A percentile compares a stretch with the other conserved stretches of the same genome.
Evolutionary conservation across 2,329 filamentous ascomycete genomes (phyloP).

Genomic region (Ilyonectria robusta): DNA sequence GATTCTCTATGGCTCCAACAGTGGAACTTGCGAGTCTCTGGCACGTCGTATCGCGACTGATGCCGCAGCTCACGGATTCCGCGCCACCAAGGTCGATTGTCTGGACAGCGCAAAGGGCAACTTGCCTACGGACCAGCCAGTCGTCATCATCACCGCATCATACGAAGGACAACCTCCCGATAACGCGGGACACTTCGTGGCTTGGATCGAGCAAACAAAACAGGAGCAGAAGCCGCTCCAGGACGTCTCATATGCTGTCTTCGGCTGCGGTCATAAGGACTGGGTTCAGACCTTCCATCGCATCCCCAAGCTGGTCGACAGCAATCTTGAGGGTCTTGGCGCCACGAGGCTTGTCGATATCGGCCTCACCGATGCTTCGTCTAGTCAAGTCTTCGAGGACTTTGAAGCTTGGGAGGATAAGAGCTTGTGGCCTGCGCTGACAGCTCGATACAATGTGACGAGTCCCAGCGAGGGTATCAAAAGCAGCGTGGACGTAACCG

Average conservation of each 20-base stretch:
- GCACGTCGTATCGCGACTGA: constrained; percentile 73
- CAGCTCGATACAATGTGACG: constrained; percentile 52
- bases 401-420: constrained; percentile 77
- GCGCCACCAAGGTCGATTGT: constrained; percentile 63
- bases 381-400: constrained; percentile 75
- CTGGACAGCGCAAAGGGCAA: constrained; percentile 73
- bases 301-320: constrained; percentile 74
- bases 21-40: constrained; percentile 79
- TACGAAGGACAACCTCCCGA: constrained; percentile 82
- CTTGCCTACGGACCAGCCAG: constrained; percentile 71
- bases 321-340: constrained; percentile 58
- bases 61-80: constrained; percentile 71
- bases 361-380: constrained; percentile 71
- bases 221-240: constrained; percentile 61
- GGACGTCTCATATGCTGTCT: constrained; percentile 75
- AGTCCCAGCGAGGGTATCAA: background rate
- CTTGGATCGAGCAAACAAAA: constrained; percentile 72
- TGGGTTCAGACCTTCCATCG: constrained; percentile 75
- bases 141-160: constrained; percentile 76
- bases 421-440: constrained; percentile 63
- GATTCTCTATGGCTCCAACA: constrained; percentile 80
- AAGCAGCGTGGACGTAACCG: constrained; percentile 17
- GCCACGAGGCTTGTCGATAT: constrained; percentile 55
- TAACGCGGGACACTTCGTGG: constrained; percentile 77
- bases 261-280: constrained; percentile 74